Conservation (phyloP, 169 alveolate species). For the Cystoisospora suis region DNA sequence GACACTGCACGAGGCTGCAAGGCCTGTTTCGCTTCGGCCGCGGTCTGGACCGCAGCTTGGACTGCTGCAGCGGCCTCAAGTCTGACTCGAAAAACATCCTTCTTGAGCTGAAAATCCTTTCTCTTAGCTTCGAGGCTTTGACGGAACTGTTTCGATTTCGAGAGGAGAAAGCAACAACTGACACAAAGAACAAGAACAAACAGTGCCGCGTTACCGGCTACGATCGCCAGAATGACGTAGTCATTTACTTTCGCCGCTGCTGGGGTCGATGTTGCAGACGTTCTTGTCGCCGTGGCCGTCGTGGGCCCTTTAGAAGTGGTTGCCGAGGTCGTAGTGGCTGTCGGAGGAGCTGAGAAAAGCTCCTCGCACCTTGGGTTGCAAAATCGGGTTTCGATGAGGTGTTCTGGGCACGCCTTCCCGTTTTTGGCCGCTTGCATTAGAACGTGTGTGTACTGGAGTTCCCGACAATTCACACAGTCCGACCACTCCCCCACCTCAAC, state of each 20-base stretch:
- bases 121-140: background rate
- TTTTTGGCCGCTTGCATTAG: background rate
- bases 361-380: background rate
- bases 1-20: background rate
- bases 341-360: background rate
- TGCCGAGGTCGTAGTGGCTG: background rate
- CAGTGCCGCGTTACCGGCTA: background rate
- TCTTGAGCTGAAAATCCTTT: background rate
- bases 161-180: background rate
- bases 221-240: background rate
- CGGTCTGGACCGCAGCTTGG: background rate
- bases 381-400: background rate
- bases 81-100: background rate
- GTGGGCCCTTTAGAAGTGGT: background rate
- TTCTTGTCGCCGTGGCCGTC: background rate
- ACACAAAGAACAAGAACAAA: background rate
- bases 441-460: slow-evolving; percentile 11
- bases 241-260: background rate
- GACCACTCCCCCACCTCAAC: slow-evolving; percentile 34
- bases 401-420: background rate
- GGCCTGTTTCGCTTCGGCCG: background rate
- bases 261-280: background rate
- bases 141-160: background rate
- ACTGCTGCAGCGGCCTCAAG: background rate
- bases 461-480: slow-evolving; percentile 18